Evolutionary conservation across 495 filamentous ascomycete species (phyloP).

Genomic region (Hyaloscypha finlandica): DNA sequence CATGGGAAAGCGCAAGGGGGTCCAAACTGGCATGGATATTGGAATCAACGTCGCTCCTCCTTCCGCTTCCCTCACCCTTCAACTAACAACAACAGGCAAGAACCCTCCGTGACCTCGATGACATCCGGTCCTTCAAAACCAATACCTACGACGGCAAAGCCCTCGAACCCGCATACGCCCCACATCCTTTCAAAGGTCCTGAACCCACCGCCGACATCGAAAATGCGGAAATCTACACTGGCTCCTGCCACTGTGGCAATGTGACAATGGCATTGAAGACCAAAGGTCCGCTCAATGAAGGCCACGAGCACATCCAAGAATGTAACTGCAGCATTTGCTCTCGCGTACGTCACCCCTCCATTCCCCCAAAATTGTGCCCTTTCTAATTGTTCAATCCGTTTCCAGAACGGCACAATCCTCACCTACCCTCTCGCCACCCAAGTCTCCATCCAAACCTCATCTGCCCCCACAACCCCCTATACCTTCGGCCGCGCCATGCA

Average conservation of each 20-base stretch:
- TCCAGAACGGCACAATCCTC: conserved; percentile 4
- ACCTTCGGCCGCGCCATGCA: conserved; percentile 32
- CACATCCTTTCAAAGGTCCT: conserved; percentile 40
- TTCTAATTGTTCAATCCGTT: conserved; percentile 21
- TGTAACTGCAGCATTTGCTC: conserved; percentile 48
- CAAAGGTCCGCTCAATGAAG: conserved; percentile 29
- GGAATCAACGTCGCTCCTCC: conserved; percentile 22
- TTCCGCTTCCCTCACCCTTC: not conserved
- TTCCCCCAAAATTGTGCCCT: conserved; percentile 29
- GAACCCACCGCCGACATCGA: conserved; percentile 41
- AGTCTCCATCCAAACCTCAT: not conserved
- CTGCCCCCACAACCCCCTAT: conserved; percentile 31
- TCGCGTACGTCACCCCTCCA: conserved; percentile 36
- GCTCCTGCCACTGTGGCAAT: conserved; percentile 55
- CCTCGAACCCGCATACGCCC: conserved; percentile 33
- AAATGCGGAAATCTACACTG: conserved; percentile 44
- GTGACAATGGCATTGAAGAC: conserved; percentile 43
- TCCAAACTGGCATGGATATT: conserved; percentile 7
- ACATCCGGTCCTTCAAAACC: conserved; percentile 31
- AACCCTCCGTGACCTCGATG: conserved; percentile 35
- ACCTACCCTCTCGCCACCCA: conserved; percentile 5
- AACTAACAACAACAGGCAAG: conserved; percentile 27
- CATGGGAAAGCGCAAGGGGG: conserved; percentile 6
- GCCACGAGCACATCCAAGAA: conserved; percentile 34
- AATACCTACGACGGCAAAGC: conserved; percentile 41